Evolutionary conservation across 148 eudicot species (phyloP).

Genomic region (Vaccinium macrocarpon): DNA sequence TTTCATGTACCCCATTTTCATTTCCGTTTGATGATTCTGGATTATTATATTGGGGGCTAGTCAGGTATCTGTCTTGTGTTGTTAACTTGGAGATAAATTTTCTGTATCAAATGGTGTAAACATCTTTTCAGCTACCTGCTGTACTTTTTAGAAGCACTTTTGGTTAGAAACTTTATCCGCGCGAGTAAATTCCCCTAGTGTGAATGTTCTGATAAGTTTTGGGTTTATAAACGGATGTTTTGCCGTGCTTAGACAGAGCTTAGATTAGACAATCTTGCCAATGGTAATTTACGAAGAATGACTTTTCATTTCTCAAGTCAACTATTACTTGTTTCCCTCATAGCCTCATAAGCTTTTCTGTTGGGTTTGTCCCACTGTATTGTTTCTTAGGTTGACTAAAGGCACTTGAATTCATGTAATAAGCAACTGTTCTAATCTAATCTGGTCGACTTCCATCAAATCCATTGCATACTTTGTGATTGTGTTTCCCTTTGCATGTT

Average conservation of each 20-base stretch:
- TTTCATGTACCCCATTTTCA: neutral
- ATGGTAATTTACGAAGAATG: neutral
- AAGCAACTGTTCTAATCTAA: neutral
- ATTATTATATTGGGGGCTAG: neutral
- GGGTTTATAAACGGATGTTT: neutral
- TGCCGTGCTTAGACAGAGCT: neutral
- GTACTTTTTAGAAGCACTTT: neutral
- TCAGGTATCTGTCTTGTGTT: neutral
- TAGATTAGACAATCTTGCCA: neutral
- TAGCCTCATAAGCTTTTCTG: neutral
- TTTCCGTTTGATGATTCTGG: neutral
- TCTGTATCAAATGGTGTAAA: neutral
- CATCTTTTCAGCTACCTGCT: neutral
- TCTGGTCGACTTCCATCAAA: neutral
- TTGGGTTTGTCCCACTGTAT: neutral
- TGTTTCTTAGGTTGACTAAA: neutral
- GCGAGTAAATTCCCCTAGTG: neutral
- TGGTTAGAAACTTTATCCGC: neutral
- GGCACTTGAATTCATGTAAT: neutral
- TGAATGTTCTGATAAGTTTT: neutral
- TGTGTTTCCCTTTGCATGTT: conserved; percentile 3
- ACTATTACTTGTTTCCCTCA: neutral
- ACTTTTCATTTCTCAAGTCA: neutral
- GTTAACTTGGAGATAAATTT: neutral
- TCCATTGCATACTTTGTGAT: neutral